Percentiles rank a stretch among this genome's conserved stretches.
Evolutionary conservation across 106 monocot genomes (phyloP).

Genomic region (Agapanthus africanus): DNA sequence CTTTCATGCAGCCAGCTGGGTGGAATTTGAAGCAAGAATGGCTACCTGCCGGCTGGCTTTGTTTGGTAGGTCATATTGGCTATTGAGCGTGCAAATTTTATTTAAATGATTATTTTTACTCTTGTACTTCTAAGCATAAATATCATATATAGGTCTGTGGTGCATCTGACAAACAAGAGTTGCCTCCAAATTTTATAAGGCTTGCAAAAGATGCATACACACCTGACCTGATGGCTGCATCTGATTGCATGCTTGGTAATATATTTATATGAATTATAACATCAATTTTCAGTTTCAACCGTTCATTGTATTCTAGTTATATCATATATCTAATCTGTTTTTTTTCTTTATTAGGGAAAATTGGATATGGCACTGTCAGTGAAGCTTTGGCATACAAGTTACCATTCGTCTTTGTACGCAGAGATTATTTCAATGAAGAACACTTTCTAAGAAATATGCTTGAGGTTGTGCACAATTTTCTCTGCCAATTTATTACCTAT

Average conservation of each 20-base stretch:
- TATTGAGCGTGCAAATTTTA: too few relatives aligned
- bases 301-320: not conserved
- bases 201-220: conserved; percentile 94
- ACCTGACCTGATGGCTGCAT: conserved; percentile 95
- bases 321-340: not conserved
- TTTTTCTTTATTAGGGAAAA: conserved; percentile 71
- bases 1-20: conserved; percentile 62
- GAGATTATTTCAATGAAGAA: conserved; percentile 99
- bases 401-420: conserved; percentile 93
- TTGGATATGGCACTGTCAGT: conserved; percentile 94
- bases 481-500: conserved; percentile 4
- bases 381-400: conserved; percentile 93
- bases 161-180: conserved; percentile 79
- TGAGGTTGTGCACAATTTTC: conserved; percentile 42
- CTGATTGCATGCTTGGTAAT: conserved; percentile 99
- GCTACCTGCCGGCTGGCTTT: conserved; percentile 87
- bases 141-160: conserved; percentile 94
- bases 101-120: too few relatives aligned
- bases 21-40: conserved; percentile 92
- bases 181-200: conserved; percentile 88
- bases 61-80: conserved; percentile 82
- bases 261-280: not conserved
- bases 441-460: conserved; percentile 98
- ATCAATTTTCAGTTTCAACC: not conserved
- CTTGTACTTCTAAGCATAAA: too few relatives aligned